Evolutionary conservation across 768 basidiomycete genomes (phyloP).

Genomic region (Kondoa subrosea): DNA sequence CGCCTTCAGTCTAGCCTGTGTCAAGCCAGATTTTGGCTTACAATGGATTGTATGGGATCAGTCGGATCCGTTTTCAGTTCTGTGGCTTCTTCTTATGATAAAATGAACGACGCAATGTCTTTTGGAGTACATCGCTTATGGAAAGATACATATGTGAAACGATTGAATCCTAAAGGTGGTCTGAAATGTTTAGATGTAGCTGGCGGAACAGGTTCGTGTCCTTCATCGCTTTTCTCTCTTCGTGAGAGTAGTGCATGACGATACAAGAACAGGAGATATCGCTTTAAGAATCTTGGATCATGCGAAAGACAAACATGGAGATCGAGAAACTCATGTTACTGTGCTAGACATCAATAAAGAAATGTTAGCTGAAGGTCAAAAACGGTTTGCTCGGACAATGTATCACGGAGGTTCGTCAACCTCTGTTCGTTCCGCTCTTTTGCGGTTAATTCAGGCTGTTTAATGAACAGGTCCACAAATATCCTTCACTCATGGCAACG

Average conservation of each 20-base stretch:
- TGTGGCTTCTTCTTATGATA: conserved; percentile 83
- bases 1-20: conserved; percentile 4
- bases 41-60: conserved; percentile 17
- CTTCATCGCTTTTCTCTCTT: not conserved
- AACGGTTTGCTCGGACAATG: conserved; percentile 88
- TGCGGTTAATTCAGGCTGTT: conserved; percentile 33
- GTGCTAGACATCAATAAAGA: conserved; percentile 87
- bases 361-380: conserved; percentile 84
- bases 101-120: conserved; percentile 99
- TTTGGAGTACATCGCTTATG: conserved; percentile 88
- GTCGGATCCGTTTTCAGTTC: conserved; percentile 90
- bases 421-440: conserved; percentile 25
- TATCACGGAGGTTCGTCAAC: conserved; percentile 81
- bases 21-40: not conserved
- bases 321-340: conserved; percentile 73
- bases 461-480: conserved; percentile 40
- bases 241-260: not conserved
- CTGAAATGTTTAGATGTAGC: conserved; percentile 81
- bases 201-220: conserved; percentile 56
- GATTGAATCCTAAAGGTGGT: conserved; percentile 40
- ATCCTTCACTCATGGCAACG: conserved; percentile 81
- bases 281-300: conserved; percentile 82
- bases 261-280: conserved; percentile 48
- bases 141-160: conserved; percentile 61
- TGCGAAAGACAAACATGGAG: conserved; percentile 70